A percentile compares a stretch with the other conserved stretches of the same genome.
Evolutionary conservation across 2,329 filamentous ascomycete species (phyloP).

Genomic region (Tetracladium maxilliforme): DNA sequence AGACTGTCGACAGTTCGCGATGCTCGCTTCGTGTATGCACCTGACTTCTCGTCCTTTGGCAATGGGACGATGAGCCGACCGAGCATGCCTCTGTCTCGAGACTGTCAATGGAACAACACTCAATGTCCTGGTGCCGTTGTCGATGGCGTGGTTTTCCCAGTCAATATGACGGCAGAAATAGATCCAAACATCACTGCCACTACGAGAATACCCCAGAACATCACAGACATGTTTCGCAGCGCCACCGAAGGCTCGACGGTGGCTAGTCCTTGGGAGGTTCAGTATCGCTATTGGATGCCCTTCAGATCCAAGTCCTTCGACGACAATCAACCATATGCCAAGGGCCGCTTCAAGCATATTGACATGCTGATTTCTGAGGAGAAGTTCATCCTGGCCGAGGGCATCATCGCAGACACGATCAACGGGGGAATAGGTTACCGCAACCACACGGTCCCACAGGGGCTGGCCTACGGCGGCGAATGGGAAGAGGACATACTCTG

Average conservation of each 20-base stretch:
- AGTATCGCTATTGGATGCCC: too few species aligned
- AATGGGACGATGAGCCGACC: conserved; percentile 20
- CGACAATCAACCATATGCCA: too few species aligned
- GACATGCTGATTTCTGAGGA: conserved; percentile 17
- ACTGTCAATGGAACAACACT: conserved; percentile 11
- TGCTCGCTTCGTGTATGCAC: conserved; percentile 19
- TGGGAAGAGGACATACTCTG: conserved; percentile 33
- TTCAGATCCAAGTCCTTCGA: too few species aligned
- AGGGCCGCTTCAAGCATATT: conserved; percentile 11
- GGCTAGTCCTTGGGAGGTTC: too few species aligned
- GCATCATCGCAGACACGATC: conserved; percentile 24
- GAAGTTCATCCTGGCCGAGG: conserved; percentile 20
- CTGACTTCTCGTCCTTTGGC: conserved; percentile 20
- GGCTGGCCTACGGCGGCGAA: conserved; percentile 16
- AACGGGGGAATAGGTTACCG: conserved; percentile 27
- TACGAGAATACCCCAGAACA: too few species aligned
- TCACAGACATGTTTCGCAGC: too few species aligned
- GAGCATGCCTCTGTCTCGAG: conserved; percentile 15
- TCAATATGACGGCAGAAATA: too few species aligned
- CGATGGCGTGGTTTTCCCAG: conserved; percentile 3
- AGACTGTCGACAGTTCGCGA: conserved; percentile 7
- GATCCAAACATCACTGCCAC: too few species aligned
- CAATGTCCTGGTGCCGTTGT: conserved; percentile 9
- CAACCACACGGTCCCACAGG: conserved; percentile 24
- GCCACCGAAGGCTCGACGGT: too few species aligned